phyloP scores from a whole-genome alignment of 1,284 basidiomycete genomes.

The Puccinia coronata region DNA sequence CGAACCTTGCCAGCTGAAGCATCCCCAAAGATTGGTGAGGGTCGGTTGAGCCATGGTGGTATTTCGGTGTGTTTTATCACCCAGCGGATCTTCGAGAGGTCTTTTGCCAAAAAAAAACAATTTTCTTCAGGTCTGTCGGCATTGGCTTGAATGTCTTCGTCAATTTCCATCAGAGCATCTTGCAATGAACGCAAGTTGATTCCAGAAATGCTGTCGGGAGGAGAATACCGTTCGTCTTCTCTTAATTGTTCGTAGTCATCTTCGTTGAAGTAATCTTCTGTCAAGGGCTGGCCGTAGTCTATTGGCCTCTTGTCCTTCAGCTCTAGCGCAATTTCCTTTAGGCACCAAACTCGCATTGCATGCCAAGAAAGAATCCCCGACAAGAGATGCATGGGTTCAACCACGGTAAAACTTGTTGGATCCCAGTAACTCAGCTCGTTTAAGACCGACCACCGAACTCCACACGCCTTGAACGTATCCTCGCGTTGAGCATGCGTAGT shows the following conservation, averaged over 20 bases:
- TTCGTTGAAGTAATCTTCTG: constrained; percentile 31
- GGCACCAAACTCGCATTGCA: constrained; percentile 8
- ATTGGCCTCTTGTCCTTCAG: constrained; percentile 10
- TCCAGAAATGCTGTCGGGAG: neutral
- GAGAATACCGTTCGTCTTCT: neutral
- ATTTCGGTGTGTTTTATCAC: constrained; percentile 7
- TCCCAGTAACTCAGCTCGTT: constrained; percentile 36
- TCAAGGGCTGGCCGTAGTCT: neutral
- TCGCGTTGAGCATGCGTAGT: constrained; percentile 25
- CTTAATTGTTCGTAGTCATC: constrained; percentile 10
- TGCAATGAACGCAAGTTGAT: constrained; percentile 22
- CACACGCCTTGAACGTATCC: neutral
- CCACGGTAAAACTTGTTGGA: constrained; percentile 29
- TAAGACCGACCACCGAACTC: constrained; percentile 27
- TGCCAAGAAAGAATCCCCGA: constrained; percentile 27
- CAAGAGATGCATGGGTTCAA: constrained; percentile 40
- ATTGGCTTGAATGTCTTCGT: neutral
- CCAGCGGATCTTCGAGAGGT: constrained; percentile 7
- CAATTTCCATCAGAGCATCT: constrained; percentile 37
- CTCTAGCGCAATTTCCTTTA: constrained; percentile 12
- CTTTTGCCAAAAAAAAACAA: constrained; percentile 8
- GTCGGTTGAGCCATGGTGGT: constrained; percentile 32
- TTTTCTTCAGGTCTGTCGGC: neutral
- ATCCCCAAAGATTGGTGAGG: constrained; percentile 34
- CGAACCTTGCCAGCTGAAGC: constrained; percentile 37